A percentile compares a stretch with the other conserved stretches of the same genome.
phyloP scores from a whole-genome alignment of 2,329 filamentous ascomycete species.

The Aureobasidium vineae region DNA sequence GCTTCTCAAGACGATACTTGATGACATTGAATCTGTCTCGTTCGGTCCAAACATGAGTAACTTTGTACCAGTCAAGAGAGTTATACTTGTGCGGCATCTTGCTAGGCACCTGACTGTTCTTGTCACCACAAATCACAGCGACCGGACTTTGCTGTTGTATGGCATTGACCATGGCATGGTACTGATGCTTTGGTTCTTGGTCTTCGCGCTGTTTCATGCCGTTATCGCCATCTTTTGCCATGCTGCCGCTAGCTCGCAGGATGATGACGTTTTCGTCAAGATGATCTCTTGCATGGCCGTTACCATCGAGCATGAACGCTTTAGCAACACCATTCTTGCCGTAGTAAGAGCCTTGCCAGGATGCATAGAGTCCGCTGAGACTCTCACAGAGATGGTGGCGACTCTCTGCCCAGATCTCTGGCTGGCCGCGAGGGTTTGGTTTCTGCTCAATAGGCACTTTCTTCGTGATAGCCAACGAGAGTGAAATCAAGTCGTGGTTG shows the following conservation, averaged over 20 bases:
- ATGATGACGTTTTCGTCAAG: conserved; percentile 63
- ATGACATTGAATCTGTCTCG: conserved; percentile 42
- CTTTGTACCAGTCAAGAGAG: conserved; percentile 66
- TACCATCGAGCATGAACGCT: conserved; percentile 60
- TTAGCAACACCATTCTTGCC: conserved; percentile 50
- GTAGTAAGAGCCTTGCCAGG: conserved; percentile 61
- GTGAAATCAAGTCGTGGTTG: not conserved
- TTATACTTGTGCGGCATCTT: conserved; percentile 59
- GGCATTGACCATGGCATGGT: conserved; percentile 48
- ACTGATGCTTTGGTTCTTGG: conserved; percentile 43
- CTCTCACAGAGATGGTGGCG: conserved; percentile 64
- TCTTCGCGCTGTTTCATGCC: conserved; percentile 50
- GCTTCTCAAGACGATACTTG: conserved; percentile 65
- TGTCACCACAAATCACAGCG: conserved; percentile 51
- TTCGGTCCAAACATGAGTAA: conserved; percentile 69
- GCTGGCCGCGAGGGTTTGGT: conserved; percentile 40
- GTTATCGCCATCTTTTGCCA: conserved; percentile 48
- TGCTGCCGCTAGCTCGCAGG: conserved; percentile 59
- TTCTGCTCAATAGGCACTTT: conserved; percentile 34
- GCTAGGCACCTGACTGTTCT: conserved; percentile 51
- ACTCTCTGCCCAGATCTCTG: conserved; percentile 57
- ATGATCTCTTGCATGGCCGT: conserved; percentile 55
- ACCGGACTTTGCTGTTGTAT: conserved; percentile 52
- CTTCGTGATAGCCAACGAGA: conserved; percentile 30
- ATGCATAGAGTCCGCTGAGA: conserved; percentile 57